Evolutionary conservation across 495 filamentous ascomycete genomes (phyloP), one percentile per base, ranked within the genome.

Genomic region (Haplographium delicatum): DNA sequence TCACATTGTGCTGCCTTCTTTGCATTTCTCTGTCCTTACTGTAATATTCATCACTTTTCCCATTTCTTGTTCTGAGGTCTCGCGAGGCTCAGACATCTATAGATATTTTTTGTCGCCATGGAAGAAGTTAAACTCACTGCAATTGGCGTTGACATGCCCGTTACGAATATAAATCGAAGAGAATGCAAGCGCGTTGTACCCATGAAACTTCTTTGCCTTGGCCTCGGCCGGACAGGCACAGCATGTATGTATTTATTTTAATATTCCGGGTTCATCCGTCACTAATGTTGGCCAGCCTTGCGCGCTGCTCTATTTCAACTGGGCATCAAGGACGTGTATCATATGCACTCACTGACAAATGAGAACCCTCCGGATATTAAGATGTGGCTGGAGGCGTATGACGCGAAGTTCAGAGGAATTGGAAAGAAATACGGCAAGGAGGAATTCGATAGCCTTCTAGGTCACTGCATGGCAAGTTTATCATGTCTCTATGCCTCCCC

Each of bases 401-500:
- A 53, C 5, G 41, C 49, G 10, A 54, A 57, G 37, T 55, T 22
- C 25, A 39, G 49, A 15, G 49, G 49, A 8, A 33, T 28, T 5
- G 54, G 54, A 37, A 43, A 55, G 44, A 24, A 35, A 23, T 55
- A 34, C 20, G 35, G 28, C 18, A 42, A 19, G 24, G 48, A 42
- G 25, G 48, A 51, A 15, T 51, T 9, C 0, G 75, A 79, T 56
- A 47, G 58, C 4, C 7, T 79, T 2, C 53, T 79, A 13, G 68
- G 71, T 2, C 53, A 73, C 50, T 62, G 59, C 54, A 57, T 64
- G 37, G 43, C 27, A 16, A 18, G 10, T 30, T 28, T n/a, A 4
- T 23, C 18, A 15, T 16, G 19, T 8, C 2, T 30, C 6, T 16
- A 39, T 19, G 27, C 25, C 9, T 30, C 24, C 9, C 18, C 4